Evolutionary conservation across 768 basidiomycete species (phyloP), one percentile per base, ranked within the genome.

Genomic region (Termitomyces bulborhizus): DNA sequence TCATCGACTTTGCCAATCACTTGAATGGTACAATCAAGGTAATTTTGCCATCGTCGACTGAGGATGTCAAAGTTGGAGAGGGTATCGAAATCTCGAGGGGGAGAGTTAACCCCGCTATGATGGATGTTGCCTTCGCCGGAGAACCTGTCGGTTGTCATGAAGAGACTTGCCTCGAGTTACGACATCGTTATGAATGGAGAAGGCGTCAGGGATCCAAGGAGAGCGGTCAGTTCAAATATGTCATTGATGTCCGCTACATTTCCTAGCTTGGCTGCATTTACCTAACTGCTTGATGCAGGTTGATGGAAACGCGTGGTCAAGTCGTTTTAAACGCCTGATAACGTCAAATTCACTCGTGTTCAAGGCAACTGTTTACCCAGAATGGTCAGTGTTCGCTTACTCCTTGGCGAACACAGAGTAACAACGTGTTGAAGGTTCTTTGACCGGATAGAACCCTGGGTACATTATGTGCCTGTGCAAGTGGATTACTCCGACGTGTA

Each of bases 391-490:
- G 18, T 34, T 11, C 27, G n/a, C n/a, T 57, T 26, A 13, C 9
- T 49, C 26, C 21, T 26, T 46, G 21, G 24, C 31, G 0, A 15
- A 9, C 12, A 31, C 26, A 3, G 13, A 46, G 15, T 46, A 18
- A 46, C 18, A 32, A n/a, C 21, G 9, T 40, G 18, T 34, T 15
- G 5, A 41, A 63, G 63, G 65, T 63, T 63, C 31, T 53, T 53
- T 7, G 65, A 65, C 49, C 63, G 65, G 13, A 61, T 67, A 55
- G 73, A 71, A 45, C 80, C 83, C 0, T 85, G 83, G 82, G 76
- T 84, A 5, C 84, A 85, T 64, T 86, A 85, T 59, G 74, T 86
- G 1, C 84, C 84, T 2, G 69, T 85, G 4, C 76, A 80, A 53
- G 61, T 79, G 0, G 80, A 83, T 55, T 77, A 81, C 26, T 71